phyloP scores from a whole-genome alignment of 371 early-diverging fungal species.

The Coelomomyces lativittatus region DNA sequence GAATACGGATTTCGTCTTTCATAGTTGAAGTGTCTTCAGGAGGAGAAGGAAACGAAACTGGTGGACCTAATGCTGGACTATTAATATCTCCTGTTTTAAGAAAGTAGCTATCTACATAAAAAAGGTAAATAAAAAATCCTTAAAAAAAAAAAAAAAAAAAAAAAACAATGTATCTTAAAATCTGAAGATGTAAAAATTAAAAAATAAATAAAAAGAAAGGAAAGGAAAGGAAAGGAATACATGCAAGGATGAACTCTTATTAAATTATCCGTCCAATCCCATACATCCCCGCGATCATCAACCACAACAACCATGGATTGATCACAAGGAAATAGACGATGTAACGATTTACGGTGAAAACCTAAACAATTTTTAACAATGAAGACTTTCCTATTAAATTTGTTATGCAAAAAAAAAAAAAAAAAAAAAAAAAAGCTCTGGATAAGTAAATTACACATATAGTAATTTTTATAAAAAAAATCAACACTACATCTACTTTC shows the following conservation, averaged over 20 bases:
- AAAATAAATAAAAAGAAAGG: neutral
- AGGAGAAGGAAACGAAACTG: neutral
- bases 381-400: too few relatives aligned
- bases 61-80: constrained; percentile 14
- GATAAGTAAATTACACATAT: too few relatives aligned
- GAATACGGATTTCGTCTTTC: neutral
- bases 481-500: too few relatives aligned
- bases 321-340: constrained; percentile 85
- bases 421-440: too few relatives aligned
- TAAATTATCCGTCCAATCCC: constrained; percentile 79
- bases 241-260: constrained; percentile 75
- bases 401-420: too few relatives aligned
- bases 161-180: neutral
- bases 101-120: constrained; percentile 62
- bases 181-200: too few relatives aligned
- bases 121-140: neutral
- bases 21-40: too few relatives aligned
- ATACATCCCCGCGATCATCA: constrained; percentile 96
- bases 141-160: neutral
- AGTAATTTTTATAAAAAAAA: too few relatives aligned
- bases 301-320: constrained; percentile 91
- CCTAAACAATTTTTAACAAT: too few relatives aligned
- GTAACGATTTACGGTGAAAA: constrained; percentile 62
- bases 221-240: neutral
- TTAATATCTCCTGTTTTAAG: constrained; percentile 89